Evolutionary conservation across 129 eudicot species (phyloP).

Genomic region (Saussurea involucrata): DNA sequence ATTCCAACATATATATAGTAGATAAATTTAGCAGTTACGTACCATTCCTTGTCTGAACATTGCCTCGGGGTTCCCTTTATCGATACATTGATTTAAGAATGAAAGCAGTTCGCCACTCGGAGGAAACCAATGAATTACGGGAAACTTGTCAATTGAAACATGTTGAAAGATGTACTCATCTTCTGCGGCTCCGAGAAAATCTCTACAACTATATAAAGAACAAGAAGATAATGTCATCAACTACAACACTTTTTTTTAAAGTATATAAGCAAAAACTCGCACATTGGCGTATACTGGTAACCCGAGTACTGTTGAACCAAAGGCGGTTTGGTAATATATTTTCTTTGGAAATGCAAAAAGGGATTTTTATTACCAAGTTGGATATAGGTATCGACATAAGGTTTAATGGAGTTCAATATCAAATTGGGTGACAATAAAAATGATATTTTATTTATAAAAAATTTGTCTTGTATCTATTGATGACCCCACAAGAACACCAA

Average conservation of each 20-base stretch:
- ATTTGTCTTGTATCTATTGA: not conserved
- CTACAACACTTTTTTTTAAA: not conserved
- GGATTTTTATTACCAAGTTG: not conserved
- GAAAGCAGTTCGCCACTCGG: slow-evolving; percentile 25
- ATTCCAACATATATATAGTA: not conserved
- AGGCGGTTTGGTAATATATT: not conserved
- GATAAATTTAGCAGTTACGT: not conserved
- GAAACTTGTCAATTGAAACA: slow-evolving; percentile 39
- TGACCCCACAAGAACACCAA: slow-evolving; percentile 22
- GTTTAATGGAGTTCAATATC: not conserved
- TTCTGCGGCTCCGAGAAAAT: slow-evolving; percentile 44
- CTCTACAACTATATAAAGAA: slow-evolving; percentile 29
- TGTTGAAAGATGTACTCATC: slow-evolving; percentile 37
- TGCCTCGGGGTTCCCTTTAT: slow-evolving; percentile 48
- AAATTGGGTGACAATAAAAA: not conserved
- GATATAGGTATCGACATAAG: not conserved
- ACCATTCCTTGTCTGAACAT: slow-evolving; percentile 51
- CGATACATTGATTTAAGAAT: slow-evolving; percentile 36
- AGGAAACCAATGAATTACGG: slow-evolving; percentile 41
- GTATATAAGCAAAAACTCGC: not conserved
- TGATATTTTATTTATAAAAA: not conserved
- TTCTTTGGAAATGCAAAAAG: not conserved
- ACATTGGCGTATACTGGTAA: too few relatives aligned
- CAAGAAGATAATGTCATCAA: not conserved
- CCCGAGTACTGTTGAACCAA: too few relatives aligned